These are phyloP conservation scores for Mycena rebaudengoi DNA, from an alignment of 768 basidiomycete genomes.

Conservation along the genomic window DNA sequence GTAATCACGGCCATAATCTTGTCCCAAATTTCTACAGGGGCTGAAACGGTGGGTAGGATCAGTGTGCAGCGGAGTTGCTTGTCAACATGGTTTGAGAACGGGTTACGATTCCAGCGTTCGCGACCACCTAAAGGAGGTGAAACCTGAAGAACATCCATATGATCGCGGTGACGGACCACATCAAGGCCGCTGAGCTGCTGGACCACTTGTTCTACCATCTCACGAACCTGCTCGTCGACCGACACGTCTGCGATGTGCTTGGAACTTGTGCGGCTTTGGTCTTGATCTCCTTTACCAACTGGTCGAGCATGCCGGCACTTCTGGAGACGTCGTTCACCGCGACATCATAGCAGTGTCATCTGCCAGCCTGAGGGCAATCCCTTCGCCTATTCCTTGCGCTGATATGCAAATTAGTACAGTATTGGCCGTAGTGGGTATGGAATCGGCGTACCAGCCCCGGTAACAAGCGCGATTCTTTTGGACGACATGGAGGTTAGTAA, in stretches of 20 bases:
- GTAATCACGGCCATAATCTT: too few species aligned
- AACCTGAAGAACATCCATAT: too few species aligned
- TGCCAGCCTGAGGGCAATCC: constrained; percentile 40
- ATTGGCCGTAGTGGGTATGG: too few species aligned
- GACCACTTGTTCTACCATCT: constrained; percentile 36
- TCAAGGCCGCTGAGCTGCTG: constrained; percentile 37
- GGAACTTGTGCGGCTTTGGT: constrained; percentile 26
- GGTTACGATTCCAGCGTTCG: constrained; percentile 47
- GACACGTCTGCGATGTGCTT: constrained; percentile 39
- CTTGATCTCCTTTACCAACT: constrained; percentile 34
- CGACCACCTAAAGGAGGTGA: constrained; percentile 32
- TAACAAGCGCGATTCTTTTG: constrained; percentile 38
- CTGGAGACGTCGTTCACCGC: constrained; percentile 38
- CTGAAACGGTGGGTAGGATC: too few species aligned
- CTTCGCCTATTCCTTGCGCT: constrained; percentile 43
- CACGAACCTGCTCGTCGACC: constrained; percentile 35
- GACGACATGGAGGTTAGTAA: too few species aligned
- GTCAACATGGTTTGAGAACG: too few species aligned
- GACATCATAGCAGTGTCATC: constrained; percentile 42
- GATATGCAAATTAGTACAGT: not conserved
- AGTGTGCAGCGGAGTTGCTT: too few species aligned
- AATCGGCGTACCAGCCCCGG: constrained; percentile 30
- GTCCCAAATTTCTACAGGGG: too few species aligned
- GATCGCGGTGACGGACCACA: constrained; percentile 37
- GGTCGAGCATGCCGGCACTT: constrained; percentile 24